phyloP scores from a whole-genome alignment of 2,329 filamentous ascomycete genomes.

The Fusarium bulbicola region DNA sequence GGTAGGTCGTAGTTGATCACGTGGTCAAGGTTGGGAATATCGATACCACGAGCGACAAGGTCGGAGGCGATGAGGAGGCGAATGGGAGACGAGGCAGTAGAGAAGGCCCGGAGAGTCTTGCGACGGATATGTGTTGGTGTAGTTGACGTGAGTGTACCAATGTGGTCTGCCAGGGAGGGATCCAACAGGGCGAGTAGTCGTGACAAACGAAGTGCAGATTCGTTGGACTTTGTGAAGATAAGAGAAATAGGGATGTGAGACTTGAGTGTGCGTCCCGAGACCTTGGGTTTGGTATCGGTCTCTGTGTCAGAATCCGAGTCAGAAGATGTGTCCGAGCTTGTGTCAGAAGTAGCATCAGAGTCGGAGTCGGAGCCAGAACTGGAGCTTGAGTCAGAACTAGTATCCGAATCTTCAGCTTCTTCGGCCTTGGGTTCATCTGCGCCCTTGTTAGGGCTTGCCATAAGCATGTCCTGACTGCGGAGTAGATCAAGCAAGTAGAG shows the following conservation, averaged over 20 bases:
- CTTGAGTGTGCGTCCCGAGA: constrained; percentile 27
- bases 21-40: constrained; percentile 80
- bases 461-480: constrained; percentile 60
- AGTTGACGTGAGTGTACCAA: constrained; percentile 80
- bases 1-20: constrained; percentile 96
- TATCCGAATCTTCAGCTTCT: constrained; percentile 51
- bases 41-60: constrained; percentile 90
- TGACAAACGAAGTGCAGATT: constrained; percentile 85
- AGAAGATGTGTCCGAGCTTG: constrained; percentile 38
- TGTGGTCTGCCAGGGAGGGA: constrained; percentile 62
- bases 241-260: constrained; percentile 63
- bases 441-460: constrained; percentile 21
- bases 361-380: constrained; percentile 46
- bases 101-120: constrained; percentile 74
- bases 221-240: constrained; percentile 91
- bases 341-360: constrained; percentile 44
- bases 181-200: constrained; percentile 77
- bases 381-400: constrained; percentile 31
- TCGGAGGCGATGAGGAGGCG: constrained; percentile 89
- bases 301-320: constrained; percentile 45
- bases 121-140: constrained; percentile 76
- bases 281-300: constrained; percentile 34
- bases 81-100: constrained; percentile 70
- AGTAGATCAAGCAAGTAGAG: constrained; percentile 85
- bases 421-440: constrained; percentile 25